Base-by-base conservation (phyloP, 768 basidiomycete species). In the Gyrodon lividus region DNA sequence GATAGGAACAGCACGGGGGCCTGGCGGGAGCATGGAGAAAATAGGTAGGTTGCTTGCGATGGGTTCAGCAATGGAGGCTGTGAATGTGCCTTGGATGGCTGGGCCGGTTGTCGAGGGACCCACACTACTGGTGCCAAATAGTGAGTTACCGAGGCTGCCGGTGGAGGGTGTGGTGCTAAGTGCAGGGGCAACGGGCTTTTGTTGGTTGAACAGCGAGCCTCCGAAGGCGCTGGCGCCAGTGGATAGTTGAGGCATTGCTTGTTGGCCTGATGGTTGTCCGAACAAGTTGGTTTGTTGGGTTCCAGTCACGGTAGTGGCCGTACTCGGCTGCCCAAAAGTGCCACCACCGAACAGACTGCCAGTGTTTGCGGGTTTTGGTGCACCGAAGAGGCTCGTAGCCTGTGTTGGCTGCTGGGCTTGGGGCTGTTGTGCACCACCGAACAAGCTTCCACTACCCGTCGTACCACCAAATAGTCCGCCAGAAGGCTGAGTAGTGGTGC, bases 41-140 rank as follows among this genome's bases (percentile, higher is more conserved):
- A 88, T 84, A 4, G 84, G 85, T 46, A 89, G 66, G 54, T 86
- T 85, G 44, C 81, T 75, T 28, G 79, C 81, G 56, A 92, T 85
- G 7, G 90, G 90, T 66, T 95, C 89, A 23, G 89, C 86, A 62
- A 98, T 91, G 17, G 94, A 94, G 2, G 92, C 89, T 8, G 86
- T 88, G 47, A 96, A 73, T 0, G 77, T 68, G 33, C 82, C 82
- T 69, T 82, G 81, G 37, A 74, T 72, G 28, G 71, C 80, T n/a
- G 74, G 71, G 48, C 71, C 69, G 40, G 64, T 64, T 0, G 69
- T 61, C 28, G 79, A 78, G 10, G 72, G 66, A 42, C 73, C 74
- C 23, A 81, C 69, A 42, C 52, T 64, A 31, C 52, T 61, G 24
- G 55, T 61, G 19, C 74, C 70, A 56, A 80, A 82, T 13, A 77